phyloP scores from a whole-genome alignment of 139 green algal species.

The Picochlorum sp. region DNA sequence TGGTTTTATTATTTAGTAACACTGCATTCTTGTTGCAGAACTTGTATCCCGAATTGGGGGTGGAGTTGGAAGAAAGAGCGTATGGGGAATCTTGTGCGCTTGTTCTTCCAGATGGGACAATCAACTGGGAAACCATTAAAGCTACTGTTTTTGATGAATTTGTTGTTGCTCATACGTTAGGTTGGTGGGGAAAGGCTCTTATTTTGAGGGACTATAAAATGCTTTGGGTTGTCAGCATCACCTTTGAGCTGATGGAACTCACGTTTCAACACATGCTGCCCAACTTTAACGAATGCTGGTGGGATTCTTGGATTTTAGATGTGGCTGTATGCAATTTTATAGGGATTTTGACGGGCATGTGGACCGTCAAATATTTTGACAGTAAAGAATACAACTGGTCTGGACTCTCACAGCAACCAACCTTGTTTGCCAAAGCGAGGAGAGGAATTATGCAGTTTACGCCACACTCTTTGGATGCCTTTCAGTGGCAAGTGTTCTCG shows the following conservation, averaged over 20 bases:
- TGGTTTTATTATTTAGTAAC: not conserved
- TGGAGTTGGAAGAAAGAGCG: slow-evolving; percentile 50
- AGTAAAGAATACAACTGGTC: slow-evolving; percentile 52
- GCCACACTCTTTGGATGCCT: slow-evolving; percentile 56
- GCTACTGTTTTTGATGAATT: slow-evolving; percentile 84
- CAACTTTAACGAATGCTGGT: slow-evolving; percentile 98
- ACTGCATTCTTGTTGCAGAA: slow-evolving; percentile 39
- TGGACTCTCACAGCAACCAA: slow-evolving; percentile 47
- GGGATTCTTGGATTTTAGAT: slow-evolving; percentile 87
- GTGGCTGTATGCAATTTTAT: slow-evolving; percentile 73
- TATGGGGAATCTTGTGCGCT: slow-evolving; percentile 74
- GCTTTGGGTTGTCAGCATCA: slow-evolving; percentile 44
- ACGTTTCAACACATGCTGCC: slow-evolving; percentile 76
- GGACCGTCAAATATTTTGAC: slow-evolving; percentile 44
- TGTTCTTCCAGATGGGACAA: slow-evolving; percentile 38
- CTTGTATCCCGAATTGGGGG: slow-evolving; percentile 61
- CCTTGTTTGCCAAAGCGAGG: slow-evolving; percentile 41
- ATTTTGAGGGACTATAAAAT: slow-evolving; percentile 63
- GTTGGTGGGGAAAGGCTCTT: slow-evolving; percentile 71
- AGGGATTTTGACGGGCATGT: slow-evolving; percentile 56
- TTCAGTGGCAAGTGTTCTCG: slow-evolving; percentile 44
- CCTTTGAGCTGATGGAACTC: slow-evolving; percentile 53
- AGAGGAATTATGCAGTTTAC: slow-evolving; percentile 63
- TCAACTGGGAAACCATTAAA: slow-evolving; percentile 49
- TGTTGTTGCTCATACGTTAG: slow-evolving; percentile 79